A percentile compares a stretch with the other conserved stretches of the same genome.
These are phyloP conservation scores for Oryza meridionalis DNA, from an alignment of 176 grass and related monocot species.

Conservation along the genomic window DNA sequence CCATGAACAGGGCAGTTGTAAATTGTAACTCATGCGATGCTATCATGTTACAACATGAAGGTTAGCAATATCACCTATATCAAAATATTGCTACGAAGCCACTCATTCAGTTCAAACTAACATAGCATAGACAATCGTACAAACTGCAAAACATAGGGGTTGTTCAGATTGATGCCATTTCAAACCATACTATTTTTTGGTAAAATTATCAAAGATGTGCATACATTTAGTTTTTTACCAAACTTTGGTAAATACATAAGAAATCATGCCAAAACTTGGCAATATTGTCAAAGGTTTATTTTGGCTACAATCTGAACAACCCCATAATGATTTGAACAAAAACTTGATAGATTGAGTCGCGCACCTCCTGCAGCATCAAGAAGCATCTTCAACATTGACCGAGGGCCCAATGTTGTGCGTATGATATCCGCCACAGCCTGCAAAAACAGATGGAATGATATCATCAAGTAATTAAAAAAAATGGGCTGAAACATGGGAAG, in stretches of 20 bases:
- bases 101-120: neutral
- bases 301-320: too few relatives aligned
- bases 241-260: too few relatives aligned
- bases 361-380: conserved; percentile 82
- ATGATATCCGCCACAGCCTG: conserved; percentile 91
- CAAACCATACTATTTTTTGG: too few relatives aligned
- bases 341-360: neutral
- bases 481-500: neutral
- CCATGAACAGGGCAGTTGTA: neutral
- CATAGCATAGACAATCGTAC: neutral
- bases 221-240: too few relatives aligned
- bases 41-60: neutral
- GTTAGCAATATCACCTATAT: neutral
- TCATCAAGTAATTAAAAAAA: neutral
- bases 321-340: neutral
- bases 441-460: neutral
- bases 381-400: conserved; percentile 91
- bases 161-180: too few relatives aligned
- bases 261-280: too few relatives aligned
- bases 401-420: conserved; percentile 77
- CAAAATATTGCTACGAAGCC: neutral
- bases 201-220: too few relatives aligned
- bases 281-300: too few relatives aligned
- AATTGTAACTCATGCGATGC: neutral
- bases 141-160: neutral